These are phyloP conservation scores for Yamadazyma taylorii DNA, from an alignment of 1,139 yeast genomes.

Conservation along the genomic window DNA sequence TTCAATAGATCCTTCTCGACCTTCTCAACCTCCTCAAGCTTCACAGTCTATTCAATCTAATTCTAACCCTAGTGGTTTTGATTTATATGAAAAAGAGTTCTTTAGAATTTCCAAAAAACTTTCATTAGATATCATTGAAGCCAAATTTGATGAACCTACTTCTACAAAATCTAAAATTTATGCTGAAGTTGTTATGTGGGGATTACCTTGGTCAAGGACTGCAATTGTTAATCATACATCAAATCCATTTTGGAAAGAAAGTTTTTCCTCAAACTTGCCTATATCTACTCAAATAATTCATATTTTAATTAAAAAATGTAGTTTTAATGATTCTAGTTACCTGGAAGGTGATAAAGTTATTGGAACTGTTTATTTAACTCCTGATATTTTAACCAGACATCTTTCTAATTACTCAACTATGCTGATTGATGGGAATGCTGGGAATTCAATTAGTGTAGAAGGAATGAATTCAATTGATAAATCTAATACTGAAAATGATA, in stretches of 20 bases:
- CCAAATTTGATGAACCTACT: slow-evolving; percentile 43
- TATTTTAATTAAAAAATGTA: slow-evolving; percentile 48
- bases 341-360: slow-evolving; percentile 38
- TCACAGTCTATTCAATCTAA: slow-evolving; percentile 5
- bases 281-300: slow-evolving; percentile 54
- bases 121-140: slow-evolving; percentile 65
- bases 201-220: slow-evolving; percentile 67
- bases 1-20: slow-evolving; percentile 4
- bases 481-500: slow-evolving; percentile 27
- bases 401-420: slow-evolving; percentile 37
- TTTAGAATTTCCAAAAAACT: slow-evolving; percentile 59
- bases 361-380: slow-evolving; percentile 58
- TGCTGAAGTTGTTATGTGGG: slow-evolving; percentile 68
- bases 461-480: slow-evolving; percentile 15
- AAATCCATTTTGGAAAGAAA: slow-evolving; percentile 75
- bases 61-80: slow-evolving; percentile 14
- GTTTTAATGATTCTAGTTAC: slow-evolving; percentile 20
- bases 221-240: slow-evolving; percentile 51
- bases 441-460: slow-evolving; percentile 25
- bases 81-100: slow-evolving; percentile 31
- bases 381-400: slow-evolving; percentile 49
- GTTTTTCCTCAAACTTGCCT: slow-evolving; percentile 56
- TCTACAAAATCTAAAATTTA: slow-evolving; percentile 40
- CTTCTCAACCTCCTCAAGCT: neutral
- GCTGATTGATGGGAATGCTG: slow-evolving; percentile 30